A percentile compares a stretch with the other conserved stretches of the same genome.
phyloP scores from a whole-genome alignment of 2,329 filamentous ascomycete genomes.

The Ophiosphaerella herpotricha region DNA sequence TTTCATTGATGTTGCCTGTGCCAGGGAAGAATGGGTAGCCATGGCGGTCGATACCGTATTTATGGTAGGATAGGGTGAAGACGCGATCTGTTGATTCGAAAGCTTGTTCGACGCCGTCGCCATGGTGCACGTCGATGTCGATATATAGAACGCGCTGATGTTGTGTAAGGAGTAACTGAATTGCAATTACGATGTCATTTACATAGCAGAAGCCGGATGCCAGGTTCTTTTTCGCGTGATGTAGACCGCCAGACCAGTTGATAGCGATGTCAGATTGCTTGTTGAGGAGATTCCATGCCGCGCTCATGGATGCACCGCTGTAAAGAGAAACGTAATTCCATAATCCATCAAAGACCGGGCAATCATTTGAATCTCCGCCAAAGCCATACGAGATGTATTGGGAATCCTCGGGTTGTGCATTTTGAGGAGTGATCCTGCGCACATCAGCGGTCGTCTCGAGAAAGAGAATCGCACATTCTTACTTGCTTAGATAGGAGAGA shows the following conservation, averaged over 20 bases:
- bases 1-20: conserved; percentile 84
- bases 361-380: conserved; percentile 73
- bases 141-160: conserved; percentile 90
- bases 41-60: conserved; percentile 74
- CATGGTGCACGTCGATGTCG: conserved; percentile 91
- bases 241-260: conserved; percentile 94
- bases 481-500: conserved; percentile 75
- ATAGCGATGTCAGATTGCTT: conserved; percentile 93
- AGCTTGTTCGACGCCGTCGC: conserved; percentile 87
- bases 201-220: conserved; percentile 98
- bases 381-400: conserved; percentile 74
- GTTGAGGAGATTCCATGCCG: conserved; percentile 84
- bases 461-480: conserved; percentile 7
- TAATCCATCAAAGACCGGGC: conserved; percentile 93
- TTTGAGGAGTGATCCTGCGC: conserved; percentile 52
- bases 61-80: conserved; percentile 94
- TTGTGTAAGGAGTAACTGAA: conserved; percentile 81
- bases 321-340: conserved; percentile 96
- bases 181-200: conserved; percentile 95
- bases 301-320: conserved; percentile 86
- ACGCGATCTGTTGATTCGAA: conserved; percentile 89
- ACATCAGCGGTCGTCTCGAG: conserved; percentile 2
- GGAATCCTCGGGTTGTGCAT: conserved; percentile 49
- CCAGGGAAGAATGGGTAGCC: conserved; percentile 78
- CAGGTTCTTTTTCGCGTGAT: conserved; percentile 93